phyloP scores from a whole-genome alignment of 345 rosid species.

The Populus nigra region DNA sequence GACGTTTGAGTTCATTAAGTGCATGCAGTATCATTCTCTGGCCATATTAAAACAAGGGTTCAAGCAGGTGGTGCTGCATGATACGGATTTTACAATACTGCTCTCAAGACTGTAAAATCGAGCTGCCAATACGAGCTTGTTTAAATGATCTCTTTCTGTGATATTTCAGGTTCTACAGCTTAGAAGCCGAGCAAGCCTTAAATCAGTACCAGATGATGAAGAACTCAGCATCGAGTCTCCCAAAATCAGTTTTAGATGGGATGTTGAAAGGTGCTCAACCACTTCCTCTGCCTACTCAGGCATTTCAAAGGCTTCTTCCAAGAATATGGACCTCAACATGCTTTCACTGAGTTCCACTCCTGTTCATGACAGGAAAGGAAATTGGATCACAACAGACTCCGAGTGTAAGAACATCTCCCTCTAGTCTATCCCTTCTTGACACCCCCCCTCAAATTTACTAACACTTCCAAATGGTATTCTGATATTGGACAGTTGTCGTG shows the following conservation, averaged over 20 bases:
- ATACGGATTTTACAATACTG: too few species aligned
- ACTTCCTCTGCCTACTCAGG: constrained; percentile 46
- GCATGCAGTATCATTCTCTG: not conserved
- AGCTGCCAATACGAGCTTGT: too few species aligned
- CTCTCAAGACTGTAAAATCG: too few species aligned
- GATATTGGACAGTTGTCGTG: constrained; percentile 64
- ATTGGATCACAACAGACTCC: constrained; percentile 91
- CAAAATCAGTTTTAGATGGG: constrained; percentile 78
- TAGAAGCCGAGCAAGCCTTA: constrained; percentile 40
- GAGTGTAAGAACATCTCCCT: constrained; percentile 51
- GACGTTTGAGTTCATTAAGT: too few species aligned
- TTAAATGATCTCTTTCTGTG: too few species aligned
- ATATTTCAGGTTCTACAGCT: constrained; percentile 45
- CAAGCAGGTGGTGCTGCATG: too few species aligned
- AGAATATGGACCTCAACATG: constrained; percentile 22
- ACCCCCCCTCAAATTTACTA: not conserved
- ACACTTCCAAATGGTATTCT: not conserved
- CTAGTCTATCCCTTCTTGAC: not conserved
- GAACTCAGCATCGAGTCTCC: constrained; percentile 54
- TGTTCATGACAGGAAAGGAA: constrained; percentile 48
- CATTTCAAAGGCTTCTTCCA: constrained; percentile 53
- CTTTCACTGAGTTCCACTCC: constrained; percentile 47
- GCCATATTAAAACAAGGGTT: too few species aligned
- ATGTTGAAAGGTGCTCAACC: constrained; percentile 63
- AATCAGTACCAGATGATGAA: constrained; percentile 51